Evolutionary conservation across 345 rosid genomes (phyloP).

Genomic region (Pistacia atlantica): DNA sequence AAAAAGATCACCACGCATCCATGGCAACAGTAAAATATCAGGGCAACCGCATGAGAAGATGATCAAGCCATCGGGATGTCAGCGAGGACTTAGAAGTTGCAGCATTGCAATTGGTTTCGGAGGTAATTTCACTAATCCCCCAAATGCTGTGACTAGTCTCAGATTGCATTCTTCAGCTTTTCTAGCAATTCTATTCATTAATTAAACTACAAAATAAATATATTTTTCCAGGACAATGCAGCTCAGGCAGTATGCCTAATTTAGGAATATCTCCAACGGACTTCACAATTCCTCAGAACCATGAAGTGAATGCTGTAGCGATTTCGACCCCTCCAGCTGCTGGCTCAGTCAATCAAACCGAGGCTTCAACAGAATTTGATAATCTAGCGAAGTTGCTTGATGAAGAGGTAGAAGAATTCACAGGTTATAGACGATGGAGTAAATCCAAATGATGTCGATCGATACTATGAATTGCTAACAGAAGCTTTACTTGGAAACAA

Average conservation of each 20-base stretch:
- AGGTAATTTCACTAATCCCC: constrained; percentile 11
- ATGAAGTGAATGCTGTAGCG: background rate
- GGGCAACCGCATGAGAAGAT: background rate
- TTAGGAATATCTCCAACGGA: background rate
- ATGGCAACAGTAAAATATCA: background rate
- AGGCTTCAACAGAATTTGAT: background rate
- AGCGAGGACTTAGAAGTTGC: background rate
- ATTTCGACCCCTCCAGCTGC: background rate
- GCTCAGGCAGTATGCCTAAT: background rate
- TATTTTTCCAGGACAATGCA: background rate
- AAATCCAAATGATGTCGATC: constrained; percentile 24
- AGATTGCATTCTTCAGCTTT: background rate
- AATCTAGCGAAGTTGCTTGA: constrained; percentile 16
- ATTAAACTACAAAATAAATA: too few species aligned
- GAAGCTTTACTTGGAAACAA: constrained; percentile 5
- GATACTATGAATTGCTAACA: constrained; percentile 22
- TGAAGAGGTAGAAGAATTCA: constrained; percentile 7
- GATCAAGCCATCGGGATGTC: background rate
- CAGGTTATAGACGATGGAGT: background rate
- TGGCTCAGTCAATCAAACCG: background rate
- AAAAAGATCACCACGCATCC: background rate
- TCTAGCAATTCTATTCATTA: background rate
- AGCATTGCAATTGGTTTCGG: background rate
- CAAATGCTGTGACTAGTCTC: background rate
- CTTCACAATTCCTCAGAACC: background rate